Conservation (phyloP, 1,139 yeast species). For the Candida tetrigidarum region DNA sequence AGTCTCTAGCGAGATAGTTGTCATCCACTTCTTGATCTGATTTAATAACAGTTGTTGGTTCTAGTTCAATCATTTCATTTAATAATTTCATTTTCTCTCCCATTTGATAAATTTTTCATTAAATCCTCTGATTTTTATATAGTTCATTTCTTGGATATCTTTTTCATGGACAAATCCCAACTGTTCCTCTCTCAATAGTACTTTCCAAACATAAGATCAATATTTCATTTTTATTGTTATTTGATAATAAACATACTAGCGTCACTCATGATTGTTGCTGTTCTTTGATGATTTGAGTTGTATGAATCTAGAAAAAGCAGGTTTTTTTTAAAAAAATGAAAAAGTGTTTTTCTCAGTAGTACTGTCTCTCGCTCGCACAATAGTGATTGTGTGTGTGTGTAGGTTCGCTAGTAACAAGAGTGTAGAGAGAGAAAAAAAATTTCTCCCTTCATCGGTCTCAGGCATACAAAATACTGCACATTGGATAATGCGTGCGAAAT, state of each 20-base stretch:
- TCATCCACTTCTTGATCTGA: not conserved
- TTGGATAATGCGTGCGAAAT: not conserved
- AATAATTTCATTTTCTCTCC: not conserved
- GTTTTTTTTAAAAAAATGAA: conserved; percentile 7
- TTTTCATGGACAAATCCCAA: too few species aligned
- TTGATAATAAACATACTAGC: conserved; percentile 55
- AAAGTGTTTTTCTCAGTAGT: conserved; percentile 14
- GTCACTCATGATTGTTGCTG: conserved; percentile 44
- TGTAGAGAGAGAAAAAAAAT: not conserved
- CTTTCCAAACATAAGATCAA: not conserved
- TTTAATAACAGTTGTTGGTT: too few species aligned
- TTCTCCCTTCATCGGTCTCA: too few species aligned
- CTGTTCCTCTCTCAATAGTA: not conserved
- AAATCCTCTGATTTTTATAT: not conserved
- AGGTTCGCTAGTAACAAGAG: not conserved
- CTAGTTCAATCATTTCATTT: too few species aligned
- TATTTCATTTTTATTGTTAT: too few species aligned
- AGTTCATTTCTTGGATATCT: not conserved
- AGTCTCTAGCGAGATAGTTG: not conserved
- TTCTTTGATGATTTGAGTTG: conserved; percentile 8
- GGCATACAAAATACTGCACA: conserved; percentile 11
- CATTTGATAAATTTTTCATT: not conserved
- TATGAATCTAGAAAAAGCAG: conserved; percentile 7
- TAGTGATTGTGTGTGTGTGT: too few species aligned
- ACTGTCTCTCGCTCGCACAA: too few species aligned